Evolutionary conservation across 345 rosid genomes (phyloP), one percentile per base, ranked within the genome.

Genomic region (Pugionium dolabratum): DNA sequence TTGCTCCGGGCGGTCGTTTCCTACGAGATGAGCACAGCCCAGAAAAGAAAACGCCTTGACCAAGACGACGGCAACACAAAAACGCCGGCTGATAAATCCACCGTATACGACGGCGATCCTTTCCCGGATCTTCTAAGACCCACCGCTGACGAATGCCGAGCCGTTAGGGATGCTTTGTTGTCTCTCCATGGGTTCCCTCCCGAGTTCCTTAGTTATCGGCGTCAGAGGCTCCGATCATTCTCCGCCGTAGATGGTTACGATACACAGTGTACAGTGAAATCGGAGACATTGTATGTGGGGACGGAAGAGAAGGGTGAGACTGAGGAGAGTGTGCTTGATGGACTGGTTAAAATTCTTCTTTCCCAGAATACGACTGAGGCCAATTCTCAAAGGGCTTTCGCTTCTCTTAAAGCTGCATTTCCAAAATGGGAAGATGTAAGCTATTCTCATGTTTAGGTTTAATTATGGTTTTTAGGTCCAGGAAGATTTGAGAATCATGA

Each of bases 331-430:
- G 96, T 93, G 59, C 78, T 93, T 64, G 96, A 90, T 69, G 98
- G 97, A 33, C 70, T 89, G 42, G 77, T 89, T 9, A 87, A 86
- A 73, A 82, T 84, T 4, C 78, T 89, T 62, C 81, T 92, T 1
- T 87, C 98, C 2, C 98, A 89, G 85, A 92, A 92, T 71, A 92
- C 93, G 2, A 84, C 85, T 31, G 94, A 89, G 75, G 71, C 53
- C 55, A 89, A 89, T 79, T 89, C 91, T 32, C 79, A 42, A 59
- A 83, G 79, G 74, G 98, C 97, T 64, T 93, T 93, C 54, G 74
- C 84, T 47, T 86, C 88, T 72, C 87, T 93, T 25, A 87, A 87
- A 67, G 75, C 86, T 40, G 62, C 78, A 4, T 87, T 86, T 54
- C 86, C 91, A 11, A 52, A 78, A 7, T 89, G 98, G 98, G 85